Evolutionary conservation across 208 protist species (phyloP), one percentile per base, ranked within the genome.

Genomic region (Crithidia thermophila): DNA sequence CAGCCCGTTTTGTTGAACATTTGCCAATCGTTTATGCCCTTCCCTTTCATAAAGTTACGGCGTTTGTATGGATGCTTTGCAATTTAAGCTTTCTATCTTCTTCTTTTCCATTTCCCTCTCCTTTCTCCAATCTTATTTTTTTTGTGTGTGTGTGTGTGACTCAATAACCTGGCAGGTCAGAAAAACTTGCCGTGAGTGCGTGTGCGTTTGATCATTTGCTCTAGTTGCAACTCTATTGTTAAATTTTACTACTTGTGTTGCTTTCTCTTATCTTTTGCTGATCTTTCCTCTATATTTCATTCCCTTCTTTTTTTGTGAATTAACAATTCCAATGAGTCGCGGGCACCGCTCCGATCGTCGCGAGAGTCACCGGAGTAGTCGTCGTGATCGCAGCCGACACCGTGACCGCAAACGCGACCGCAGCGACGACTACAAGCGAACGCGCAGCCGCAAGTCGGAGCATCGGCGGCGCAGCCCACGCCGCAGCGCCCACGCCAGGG

Each of bases 261-360:
- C 33, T 68, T 16, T 43, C 16, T 43, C 16, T 68, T 68, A n/a
- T 67, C 37, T 58, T 60, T 31, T 52, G 47, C 25, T 47, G 27
- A 40, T 53, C 30, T 1, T n/a, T 4, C 49, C 21, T 28, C 49
- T 36, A 10, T 53, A 16, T 11, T n/a, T 14, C 36, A 8, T 42
- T 50, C 33, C 27, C 13, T 67, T 78, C 42, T 67, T 21, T 60
- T 69, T 70, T 62, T 33, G 23, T 13, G 16, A 34, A n/a, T n/a
- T n/a, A n/a, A n/a, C n/a, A n/a, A n/a, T n/a, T n/a, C n/a, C 75
- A 0, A 74, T 74, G 68, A 61, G 68, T 40, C 68, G 39, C 18
- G 50, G 59, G 1, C 68, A 42, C 9, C 58, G 43, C 14, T 39
- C 40, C 0, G 68, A 74, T 14, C 59, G 68, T 8, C 20, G 28